Evolutionary conservation across 2,329 filamentous ascomycete genomes (phyloP), one percentile per base, ranked within the genome.

Genomic region (Aureobasidium uvarum): DNA sequence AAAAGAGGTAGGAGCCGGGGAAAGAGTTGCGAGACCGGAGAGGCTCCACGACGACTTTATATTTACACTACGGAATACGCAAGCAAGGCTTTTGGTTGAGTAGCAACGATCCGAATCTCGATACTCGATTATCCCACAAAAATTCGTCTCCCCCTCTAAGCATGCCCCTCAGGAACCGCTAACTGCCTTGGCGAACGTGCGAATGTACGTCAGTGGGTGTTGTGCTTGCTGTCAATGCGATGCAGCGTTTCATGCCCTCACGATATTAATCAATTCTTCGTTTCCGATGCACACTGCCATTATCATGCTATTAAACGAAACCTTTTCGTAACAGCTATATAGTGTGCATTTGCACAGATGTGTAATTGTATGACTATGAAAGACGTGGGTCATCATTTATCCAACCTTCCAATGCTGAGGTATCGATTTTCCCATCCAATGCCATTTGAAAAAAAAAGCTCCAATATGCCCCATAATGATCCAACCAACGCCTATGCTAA

Each of bases 401-500:
- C 36, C 59, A 41, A 50, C 59, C 45, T 33, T 16, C 59, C 33
- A 31, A 62, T 62, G 59, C 58, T 46, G 33, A 48, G 39, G 31
- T 59, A 59, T 60, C 18, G 28, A 63, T 52, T 66, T 38, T 64
- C 33, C 60, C 60, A 46, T 51, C 65, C n/a, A 14, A 64, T 66
- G 65, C 65, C 58, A 55, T 56, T 10, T 50, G 20, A 18, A 39
- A 14, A 1, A 38, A 33, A n/a, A 39, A 62, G 50, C 60, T 51
- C 38, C 66, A 20, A 11, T 54, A 66, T 55, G 65, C 54, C 50
- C 36, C 64, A 65, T 67, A 67, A 69, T 69, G 66, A 68, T 67
- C 69, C 68, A 66, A 71, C 72, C 67, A 79, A 79, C 77, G 75
- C 78, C 76, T 68, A 71, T 77, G 77, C 77, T 78, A 76, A 77